Evolutionary conservation across 2,329 filamentous ascomycete genomes (phyloP), one percentile per base, ranked within the genome.

Genomic region (Colletotrichum sidae): DNA sequence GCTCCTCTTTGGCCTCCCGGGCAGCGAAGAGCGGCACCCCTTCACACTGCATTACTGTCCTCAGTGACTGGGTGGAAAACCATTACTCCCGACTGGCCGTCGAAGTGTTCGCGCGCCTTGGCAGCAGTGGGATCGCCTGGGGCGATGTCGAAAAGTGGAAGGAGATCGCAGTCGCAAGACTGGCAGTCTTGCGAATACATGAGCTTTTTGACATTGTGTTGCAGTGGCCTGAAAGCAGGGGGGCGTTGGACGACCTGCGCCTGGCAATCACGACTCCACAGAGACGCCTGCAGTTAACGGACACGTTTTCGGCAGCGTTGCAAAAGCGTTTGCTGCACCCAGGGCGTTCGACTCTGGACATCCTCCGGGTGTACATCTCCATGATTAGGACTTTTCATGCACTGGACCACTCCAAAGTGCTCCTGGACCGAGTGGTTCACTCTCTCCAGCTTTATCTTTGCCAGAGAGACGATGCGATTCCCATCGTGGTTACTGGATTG

Each of bases 191-290:
- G 52, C 86, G 92, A 47, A 92, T 91, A 50, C 82, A 85, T 8
- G 89, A 93, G 72, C 81, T 96, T 9, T 95, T 94, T 71, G 91
- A 94, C 72, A 94, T 95, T 72, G 89, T 94, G 50, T 84, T 92
- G 62, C 83, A 86, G 61, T 96, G 92, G 92, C 91, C 92, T 4
- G 78, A 84, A 41, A 93, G 90, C 69, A 83, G 85, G 59, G 89
- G 90, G 2, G 93, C 90, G 1, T 83, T 96, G 3, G 86, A 92
- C 37, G 93, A 96, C 72, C 85, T 95, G 68, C 85, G 90, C 67
- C 86, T 89, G 58, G 88, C 90, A 50, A 86, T 93, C 37, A 91
- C 88, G 10, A 89, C 90, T 2, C 84, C 90, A 3, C 86, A 88
- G 60, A 86, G 89, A 39, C 90, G 93, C 55, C 80, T 91, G 17